Evolutionary conservation across 768 basidiomycete species (phyloP).

Genomic region (Trametes meyenii): DNA sequence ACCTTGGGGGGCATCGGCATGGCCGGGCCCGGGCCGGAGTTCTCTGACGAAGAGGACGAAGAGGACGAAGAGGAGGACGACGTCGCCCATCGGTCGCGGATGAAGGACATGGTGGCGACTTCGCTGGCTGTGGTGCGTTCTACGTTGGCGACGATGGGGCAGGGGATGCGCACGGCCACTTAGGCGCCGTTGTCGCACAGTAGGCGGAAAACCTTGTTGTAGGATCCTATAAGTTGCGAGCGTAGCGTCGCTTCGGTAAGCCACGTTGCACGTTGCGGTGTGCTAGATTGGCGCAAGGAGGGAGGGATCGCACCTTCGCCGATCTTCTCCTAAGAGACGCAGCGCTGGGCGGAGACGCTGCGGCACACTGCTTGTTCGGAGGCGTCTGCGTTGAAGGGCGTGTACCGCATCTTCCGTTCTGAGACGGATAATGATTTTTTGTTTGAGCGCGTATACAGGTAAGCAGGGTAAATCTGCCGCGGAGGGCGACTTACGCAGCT

Average conservation of each 20-base stretch:
- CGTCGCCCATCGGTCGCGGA: background rate
- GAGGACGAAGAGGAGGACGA: too few relatives aligned
- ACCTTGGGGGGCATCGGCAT: constrained; percentile 7
- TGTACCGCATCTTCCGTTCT: background rate
- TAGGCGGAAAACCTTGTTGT: constrained; percentile 10
- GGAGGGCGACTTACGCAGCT: background rate
- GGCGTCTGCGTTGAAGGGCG: background rate
- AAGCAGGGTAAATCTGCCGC: too few relatives aligned
- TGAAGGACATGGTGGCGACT: constrained; percentile 7
- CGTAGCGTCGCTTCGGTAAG: background rate
- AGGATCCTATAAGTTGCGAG: background rate
- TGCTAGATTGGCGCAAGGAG: too few relatives aligned
- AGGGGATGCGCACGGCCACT: constrained; percentile 4
- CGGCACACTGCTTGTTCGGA: background rate
- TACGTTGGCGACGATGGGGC: background rate
- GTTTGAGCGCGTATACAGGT: background rate
- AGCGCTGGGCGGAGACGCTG: background rate
- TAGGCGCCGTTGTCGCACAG: background rate
- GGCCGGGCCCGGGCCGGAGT: too few relatives aligned
- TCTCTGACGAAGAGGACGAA: too few relatives aligned
- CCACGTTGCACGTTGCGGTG: too few relatives aligned
- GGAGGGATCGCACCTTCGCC: background rate
- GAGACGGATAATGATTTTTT: too few relatives aligned
- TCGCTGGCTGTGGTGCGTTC: constrained; percentile 4
- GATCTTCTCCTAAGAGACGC: constrained; percentile 3